Percentiles rank a stretch among this genome's conserved stretches.
phyloP scores from a whole-genome alignment of 228 moss, liverwort and hornwort genomes.

The Sphagnum magellanicum region DNA sequence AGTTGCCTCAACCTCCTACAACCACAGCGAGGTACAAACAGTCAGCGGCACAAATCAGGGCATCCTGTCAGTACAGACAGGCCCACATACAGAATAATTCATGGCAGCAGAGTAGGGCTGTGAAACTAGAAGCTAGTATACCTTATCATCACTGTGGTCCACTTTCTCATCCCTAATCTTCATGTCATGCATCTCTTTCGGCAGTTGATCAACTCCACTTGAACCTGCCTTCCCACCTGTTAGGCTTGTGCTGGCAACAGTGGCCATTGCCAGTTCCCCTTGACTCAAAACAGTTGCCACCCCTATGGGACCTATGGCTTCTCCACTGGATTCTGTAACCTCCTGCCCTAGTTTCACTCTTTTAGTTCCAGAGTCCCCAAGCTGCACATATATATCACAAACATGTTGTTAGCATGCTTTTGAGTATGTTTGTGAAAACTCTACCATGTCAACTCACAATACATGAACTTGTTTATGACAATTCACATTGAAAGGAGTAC shows the following conservation, averaged over 20 bases:
- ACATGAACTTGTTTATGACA: too few species aligned
- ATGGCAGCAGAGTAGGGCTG: too few species aligned
- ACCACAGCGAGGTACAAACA: too few species aligned
- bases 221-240: conserved; percentile 43
- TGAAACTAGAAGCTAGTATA: background rate
- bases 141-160: conserved; percentile 58
- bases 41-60: too few species aligned
- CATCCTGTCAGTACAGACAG: too few species aligned
- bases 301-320: background rate
- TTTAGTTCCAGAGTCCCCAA: conserved; percentile 39
- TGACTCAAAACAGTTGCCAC: conserved; percentile 19
- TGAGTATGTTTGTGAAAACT: too few species aligned
- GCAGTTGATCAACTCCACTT: conserved; percentile 53
- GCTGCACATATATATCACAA: conserved; percentile 12
- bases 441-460: too few species aligned
- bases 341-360: conserved; percentile 22
- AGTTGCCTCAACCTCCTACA: conserved; percentile 47
- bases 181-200: conserved; percentile 64
- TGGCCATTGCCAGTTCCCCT: conserved; percentile 30
- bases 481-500: too few species aligned
- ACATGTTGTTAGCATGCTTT: too few species aligned
- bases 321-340: background rate
- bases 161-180: conserved; percentile 60
- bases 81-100: too few species aligned
- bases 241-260: conserved; percentile 45